Conservation (phyloP, 2,329 filamentous ascomycete genomes). For the Pseudopithomyces chartarum region DNA sequence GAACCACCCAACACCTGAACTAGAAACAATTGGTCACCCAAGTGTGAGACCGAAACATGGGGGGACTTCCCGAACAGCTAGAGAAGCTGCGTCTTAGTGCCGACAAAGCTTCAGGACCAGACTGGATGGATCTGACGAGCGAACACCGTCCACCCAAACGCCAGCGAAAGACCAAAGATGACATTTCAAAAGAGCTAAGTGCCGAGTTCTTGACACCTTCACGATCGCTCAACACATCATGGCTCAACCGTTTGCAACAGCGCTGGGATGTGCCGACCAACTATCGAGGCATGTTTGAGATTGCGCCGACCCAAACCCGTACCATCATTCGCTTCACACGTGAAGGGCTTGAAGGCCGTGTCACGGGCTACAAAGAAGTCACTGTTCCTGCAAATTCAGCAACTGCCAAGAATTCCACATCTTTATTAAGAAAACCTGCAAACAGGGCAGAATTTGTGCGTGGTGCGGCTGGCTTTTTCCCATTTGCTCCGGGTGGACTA, state of each 20-base stretch:
- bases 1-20: slow-evolving; percentile 1
- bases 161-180: slow-evolving; percentile 60
- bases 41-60: slow-evolving; percentile 30
- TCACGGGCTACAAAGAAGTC: slow-evolving; percentile 92
- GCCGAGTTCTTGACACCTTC: slow-evolving; percentile 79
- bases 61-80: slow-evolving; percentile 55
- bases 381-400: slow-evolving; percentile 87
- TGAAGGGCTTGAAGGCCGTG: slow-evolving; percentile 87
- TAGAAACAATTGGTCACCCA: neutral
- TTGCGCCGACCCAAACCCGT: slow-evolving; percentile 88
- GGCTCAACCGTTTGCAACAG: slow-evolving; percentile 89
- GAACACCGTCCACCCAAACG: slow-evolving; percentile 58
- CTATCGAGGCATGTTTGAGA: slow-evolving; percentile 80
- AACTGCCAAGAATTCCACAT: slow-evolving; percentile 94
- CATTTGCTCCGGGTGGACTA: slow-evolving; percentile 88
- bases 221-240: slow-evolving; percentile 76
- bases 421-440: slow-evolving; percentile 82
- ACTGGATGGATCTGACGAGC: slow-evolving; percentile 65
- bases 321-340: slow-evolving; percentile 93
- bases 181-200: slow-evolving; percentile 74
- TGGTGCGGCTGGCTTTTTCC: slow-evolving; percentile 90
- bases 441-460: slow-evolving; percentile 88
- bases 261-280: slow-evolving; percentile 83
- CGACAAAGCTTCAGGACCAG: slow-evolving; percentile 20
- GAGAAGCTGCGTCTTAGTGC: slow-evolving; percentile 55